phyloP scores from a whole-genome alignment of 225 moss, liverwort and hornwort genomes.

The Takakia lepidozioides region DNA sequence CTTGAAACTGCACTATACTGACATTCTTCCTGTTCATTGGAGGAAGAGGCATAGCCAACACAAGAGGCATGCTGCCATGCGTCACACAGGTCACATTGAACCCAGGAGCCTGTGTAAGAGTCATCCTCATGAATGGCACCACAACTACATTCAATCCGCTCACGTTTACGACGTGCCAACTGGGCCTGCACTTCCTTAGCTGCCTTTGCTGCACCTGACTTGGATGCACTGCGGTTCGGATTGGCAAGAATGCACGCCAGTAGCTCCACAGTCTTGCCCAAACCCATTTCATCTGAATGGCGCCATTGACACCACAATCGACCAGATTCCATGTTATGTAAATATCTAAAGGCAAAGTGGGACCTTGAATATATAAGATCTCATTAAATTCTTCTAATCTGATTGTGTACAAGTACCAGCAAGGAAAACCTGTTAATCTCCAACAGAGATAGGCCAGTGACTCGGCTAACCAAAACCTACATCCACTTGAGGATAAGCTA shows the following conservation, averaged over 20 bases:
- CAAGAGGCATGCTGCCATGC: slow-evolving; percentile 94
- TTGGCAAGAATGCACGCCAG: slow-evolving; percentile 93
- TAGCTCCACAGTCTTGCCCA: slow-evolving; percentile 95
- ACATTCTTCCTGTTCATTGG: slow-evolving; percentile 37
- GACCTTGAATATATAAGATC: too few species aligned
- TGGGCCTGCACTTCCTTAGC: slow-evolving; percentile 28
- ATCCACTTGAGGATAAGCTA: too few species aligned
- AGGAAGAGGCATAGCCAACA: slow-evolving; percentile 50
- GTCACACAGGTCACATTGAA: slow-evolving; percentile 94
- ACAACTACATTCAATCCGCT: slow-evolving; percentile 84
- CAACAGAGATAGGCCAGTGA: too few species aligned
- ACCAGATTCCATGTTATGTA: too few species aligned
- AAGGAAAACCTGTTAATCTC: too few species aligned
- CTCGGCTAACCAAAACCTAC: too few species aligned
- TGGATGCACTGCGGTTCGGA: slow-evolving; percentile 44
- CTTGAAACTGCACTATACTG: slow-evolving; percentile 54
- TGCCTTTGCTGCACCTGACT: slow-evolving; percentile 39
- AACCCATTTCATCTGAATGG: slow-evolving; percentile 98
- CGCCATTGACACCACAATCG: too few species aligned
- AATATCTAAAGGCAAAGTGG: too few species aligned
- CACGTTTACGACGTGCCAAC: slow-evolving; percentile 44
- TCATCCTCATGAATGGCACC: slow-evolving; percentile 66
- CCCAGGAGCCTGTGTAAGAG: slow-evolving; percentile 53
- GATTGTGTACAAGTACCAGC: too few species aligned
- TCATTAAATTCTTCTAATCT: too few species aligned